A percentile compares a stretch with the other conserved stretches of the same genome.
Evolutionary conservation across 495 filamentous ascomycete species (phyloP).

Genomic region (Neurospora sp.): DNA sequence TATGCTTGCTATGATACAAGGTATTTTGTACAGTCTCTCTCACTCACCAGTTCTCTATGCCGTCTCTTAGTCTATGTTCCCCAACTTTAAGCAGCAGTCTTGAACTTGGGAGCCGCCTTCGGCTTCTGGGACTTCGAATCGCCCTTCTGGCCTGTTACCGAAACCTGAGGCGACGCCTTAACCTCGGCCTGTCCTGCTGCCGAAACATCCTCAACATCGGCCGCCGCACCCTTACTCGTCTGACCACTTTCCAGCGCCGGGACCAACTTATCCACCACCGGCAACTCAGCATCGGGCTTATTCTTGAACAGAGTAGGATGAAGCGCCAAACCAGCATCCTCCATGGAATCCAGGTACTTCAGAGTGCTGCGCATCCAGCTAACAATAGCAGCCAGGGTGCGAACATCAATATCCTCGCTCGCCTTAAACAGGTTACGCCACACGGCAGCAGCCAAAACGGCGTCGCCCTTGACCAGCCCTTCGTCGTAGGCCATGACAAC

Average conservation of each 20-base stretch:
- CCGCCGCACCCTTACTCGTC: slow-evolving; percentile 2
- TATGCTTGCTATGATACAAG: background rate
- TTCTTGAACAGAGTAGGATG: slow-evolving; percentile 30
- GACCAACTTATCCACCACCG: slow-evolving; percentile 27
- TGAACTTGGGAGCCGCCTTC: background rate
- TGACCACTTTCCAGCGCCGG: slow-evolving; percentile 14
- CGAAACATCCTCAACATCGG: background rate
- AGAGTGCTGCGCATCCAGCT: slow-evolving; percentile 66
- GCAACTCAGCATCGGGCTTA: slow-evolving; percentile 26
- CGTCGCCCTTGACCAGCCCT: slow-evolving; percentile 70
- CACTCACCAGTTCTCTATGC: background rate
- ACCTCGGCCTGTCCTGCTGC: background rate
- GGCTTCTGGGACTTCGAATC: background rate
- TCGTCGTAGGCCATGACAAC: slow-evolving; percentile 78
- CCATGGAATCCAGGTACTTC: slow-evolving; percentile 49
- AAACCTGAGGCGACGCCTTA: background rate
- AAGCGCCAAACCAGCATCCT: slow-evolving; percentile 41
- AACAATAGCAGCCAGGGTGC: slow-evolving; percentile 61
- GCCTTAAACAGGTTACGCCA: slow-evolving; percentile 92
- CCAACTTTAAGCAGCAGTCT: background rate
- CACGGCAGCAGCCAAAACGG: slow-evolving; percentile 74
- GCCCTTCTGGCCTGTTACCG: background rate
- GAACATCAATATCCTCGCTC: slow-evolving; percentile 57
- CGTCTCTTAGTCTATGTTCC: background rate
- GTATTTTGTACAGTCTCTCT: background rate